A percentile compares a stretch with the other conserved stretches of the same genome.
Conservation (phyloP, 75 land plant species). For the Selaginella moellendorffii region DNA sequence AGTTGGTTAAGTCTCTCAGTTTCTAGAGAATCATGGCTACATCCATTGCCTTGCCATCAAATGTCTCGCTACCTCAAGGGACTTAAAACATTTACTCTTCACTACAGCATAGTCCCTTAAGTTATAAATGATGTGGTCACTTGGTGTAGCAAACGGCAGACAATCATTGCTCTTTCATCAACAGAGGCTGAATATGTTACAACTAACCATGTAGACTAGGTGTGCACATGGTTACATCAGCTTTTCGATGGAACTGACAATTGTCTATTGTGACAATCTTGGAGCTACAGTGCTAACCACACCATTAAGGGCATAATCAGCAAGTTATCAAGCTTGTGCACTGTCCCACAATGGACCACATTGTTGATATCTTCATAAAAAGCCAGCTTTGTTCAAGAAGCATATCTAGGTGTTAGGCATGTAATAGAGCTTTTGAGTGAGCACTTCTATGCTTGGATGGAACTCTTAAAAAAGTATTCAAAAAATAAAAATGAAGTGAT, state of each 20-base stretch:
- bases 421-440: background rate
- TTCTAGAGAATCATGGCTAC: conserved; percentile 4
- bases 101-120: background rate
- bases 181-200: conserved; percentile 7
- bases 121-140: background rate
- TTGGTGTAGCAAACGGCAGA: background rate
- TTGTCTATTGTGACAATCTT: background rate
- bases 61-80: background rate
- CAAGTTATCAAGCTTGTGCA: background rate
- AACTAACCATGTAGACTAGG: background rate
- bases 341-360: background rate
- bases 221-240: background rate
- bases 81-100: background rate
- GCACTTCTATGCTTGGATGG: background rate
- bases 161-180: background rate
- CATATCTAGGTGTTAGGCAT: background rate
- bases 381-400: background rate
- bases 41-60: background rate
- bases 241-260: background rate
- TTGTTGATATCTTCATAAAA: background rate
- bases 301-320: background rate
- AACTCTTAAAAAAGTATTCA: no score
- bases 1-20: background rate
- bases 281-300: conserved; percentile 2
- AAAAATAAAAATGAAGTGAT: no score